Evolutionary conservation across 139 green algal species (phyloP), one percentile per base, ranked within the genome.

Genomic region (Volvox africanus): DNA sequence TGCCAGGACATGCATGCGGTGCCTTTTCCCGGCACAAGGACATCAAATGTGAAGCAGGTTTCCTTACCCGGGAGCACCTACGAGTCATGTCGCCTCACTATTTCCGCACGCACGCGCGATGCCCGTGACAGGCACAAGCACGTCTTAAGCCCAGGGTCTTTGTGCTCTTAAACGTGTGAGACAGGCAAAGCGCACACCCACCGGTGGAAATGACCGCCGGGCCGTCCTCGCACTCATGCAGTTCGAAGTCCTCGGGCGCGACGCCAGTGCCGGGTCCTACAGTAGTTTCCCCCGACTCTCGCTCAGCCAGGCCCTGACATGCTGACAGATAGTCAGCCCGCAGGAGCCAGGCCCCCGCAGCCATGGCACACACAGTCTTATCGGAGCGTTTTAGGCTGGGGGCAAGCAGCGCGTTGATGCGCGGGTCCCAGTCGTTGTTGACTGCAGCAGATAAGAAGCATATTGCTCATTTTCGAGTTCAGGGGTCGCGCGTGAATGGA

Each of bases 311-410:
- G 65, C 65, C 35, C 76, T 69, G 55, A 62, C 33, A 79, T 13
- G 61, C 77, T 24, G 21, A 1, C 61, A 91, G 75, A 61, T 50
- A 91, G 22, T 79, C 50, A 6, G 35, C 61, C 1, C 32, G 33
- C 61, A 91, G 75, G 76, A 91, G 61, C 87, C 87, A 91, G 71
- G 84, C 83, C 28, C 89, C 89, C 30, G 82, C 75, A 5, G 89
- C 89, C 89, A 92, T 92, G 12, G 82, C 89, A 19, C 71, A 84
- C 28, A 92, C 78, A 33, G 65, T 90, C 75, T 92, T 92, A 75
- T 92, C 89, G 35, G 81, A 89, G 82, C 89, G 89, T 84, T 90
- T 90, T 30, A 92, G 82, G 61, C 20, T 44, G 55, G 89, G 89
- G 21, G 81, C 69, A 50, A 92, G 88, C 65, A 92, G 84, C 28